phyloP scores from a whole-genome alignment of 148 eudicot species.

The Beta vulgaris region DNA sequence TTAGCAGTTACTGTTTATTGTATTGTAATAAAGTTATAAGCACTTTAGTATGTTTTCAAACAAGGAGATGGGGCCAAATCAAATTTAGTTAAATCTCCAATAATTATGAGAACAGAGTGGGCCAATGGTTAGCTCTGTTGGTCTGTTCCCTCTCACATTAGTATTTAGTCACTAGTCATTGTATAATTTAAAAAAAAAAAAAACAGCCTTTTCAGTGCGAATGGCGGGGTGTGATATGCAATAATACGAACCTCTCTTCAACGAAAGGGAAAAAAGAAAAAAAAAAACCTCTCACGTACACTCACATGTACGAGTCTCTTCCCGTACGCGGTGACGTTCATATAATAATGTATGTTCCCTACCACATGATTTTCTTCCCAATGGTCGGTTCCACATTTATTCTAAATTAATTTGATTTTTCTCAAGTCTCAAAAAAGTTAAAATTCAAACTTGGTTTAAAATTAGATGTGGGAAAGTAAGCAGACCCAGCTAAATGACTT shows the following conservation, averaged over 20 bases:
- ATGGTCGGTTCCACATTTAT: slow-evolving; percentile 9
- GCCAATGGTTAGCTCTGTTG: not conserved
- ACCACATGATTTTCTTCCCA: slow-evolving; percentile 11
- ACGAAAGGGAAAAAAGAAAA: not conserved
- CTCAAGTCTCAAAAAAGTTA: too few species aligned
- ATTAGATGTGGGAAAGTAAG: too few species aligned
- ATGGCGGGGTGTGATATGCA: not conserved
- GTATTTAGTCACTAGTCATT: too few species aligned
- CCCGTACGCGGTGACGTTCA: slow-evolving; percentile 26
- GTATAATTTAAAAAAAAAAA: slow-evolving; percentile 19
- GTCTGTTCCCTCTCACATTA: slow-evolving; percentile 17
- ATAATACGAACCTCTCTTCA: not conserved
- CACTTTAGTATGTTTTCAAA: too few species aligned
- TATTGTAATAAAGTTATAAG: too few species aligned
- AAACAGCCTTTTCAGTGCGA: slow-evolving; percentile 19
- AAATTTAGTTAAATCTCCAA: not conserved
- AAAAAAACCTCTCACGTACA: slow-evolving; percentile 18
- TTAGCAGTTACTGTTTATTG: too few species aligned
- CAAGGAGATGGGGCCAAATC: not conserved
- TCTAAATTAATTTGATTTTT: not conserved
- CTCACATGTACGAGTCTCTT: slow-evolving; percentile 30
- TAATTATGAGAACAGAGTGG: slow-evolving; percentile 4
- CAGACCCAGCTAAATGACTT: too few species aligned
- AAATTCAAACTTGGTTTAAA: too few species aligned
- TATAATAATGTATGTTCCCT: not conserved